Evolutionary conservation across 1,139 yeast species (phyloP), one percentile per base, ranked within the genome.

Genomic region (Candida sanyaensis): DNA sequence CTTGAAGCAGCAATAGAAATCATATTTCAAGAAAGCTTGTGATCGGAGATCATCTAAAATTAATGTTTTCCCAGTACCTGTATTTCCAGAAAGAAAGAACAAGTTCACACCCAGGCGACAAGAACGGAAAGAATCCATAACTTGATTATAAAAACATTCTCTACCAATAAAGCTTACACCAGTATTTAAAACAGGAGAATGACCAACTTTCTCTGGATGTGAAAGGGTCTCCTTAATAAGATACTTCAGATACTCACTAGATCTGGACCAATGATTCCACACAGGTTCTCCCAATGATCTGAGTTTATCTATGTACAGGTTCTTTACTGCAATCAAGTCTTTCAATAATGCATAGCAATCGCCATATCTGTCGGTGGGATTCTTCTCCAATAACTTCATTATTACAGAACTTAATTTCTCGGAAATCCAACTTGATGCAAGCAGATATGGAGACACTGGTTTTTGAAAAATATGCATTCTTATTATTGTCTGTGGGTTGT

Each of bases 31-130:
- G 13, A 71, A 58, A 2, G 79, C 69, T 2, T 63, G 59, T 5
- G 71, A 63, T 47, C 69, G 71, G 40, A 79, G 55, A 41, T 76
- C 80, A 29, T 66, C 64, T n/a, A 80, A 58, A 5, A 80, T 54
- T 4, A 77, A 61, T 0, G 82, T 66, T 57, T 78, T 79, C 4
- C 84, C 85, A 4, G 68, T 59, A 0, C 84, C 85, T 0, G 74
- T 56, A n/a, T 65, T 69, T 6, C 84, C 84, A 1, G 65, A 55
- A 8, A 80, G 59, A 11, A 78, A 56, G 1, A 76, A 54, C 12
- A 71, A 51, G 49, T 69, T 68, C 53, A 58, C 62, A n/a, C 50
- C 52, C 51, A 59, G 66, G 50, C 34, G 27, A 50, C 37, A 37
- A 7, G 43, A 29, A 24, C 68, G 64, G 49, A 69, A 66, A 3